phyloP scores from a whole-genome alignment of 2,329 filamentous ascomycete species.

The Paraphaeosphaeria minitans region DNA sequence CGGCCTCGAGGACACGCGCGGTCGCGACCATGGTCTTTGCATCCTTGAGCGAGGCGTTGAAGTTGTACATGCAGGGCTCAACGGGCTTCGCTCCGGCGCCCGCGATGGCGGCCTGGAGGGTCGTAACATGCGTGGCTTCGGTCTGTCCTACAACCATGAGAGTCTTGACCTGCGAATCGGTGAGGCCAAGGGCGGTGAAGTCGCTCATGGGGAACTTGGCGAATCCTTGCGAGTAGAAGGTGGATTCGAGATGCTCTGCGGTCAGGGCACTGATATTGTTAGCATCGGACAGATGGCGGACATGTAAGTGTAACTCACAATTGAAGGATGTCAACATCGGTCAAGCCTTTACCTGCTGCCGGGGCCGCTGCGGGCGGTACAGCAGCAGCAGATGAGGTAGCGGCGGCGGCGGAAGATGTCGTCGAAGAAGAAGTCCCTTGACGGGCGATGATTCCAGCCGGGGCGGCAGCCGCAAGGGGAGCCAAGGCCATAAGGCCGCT shows the following conservation, averaged over 20 bases:
- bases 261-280: slow-evolving; percentile 65
- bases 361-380: slow-evolving; percentile 24
- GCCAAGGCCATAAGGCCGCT: slow-evolving; percentile 44
- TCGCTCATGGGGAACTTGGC: slow-evolving; percentile 67
- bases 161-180: slow-evolving; percentile 60
- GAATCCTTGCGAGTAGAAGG: slow-evolving; percentile 75
- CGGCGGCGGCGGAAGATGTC: slow-evolving; percentile 4
- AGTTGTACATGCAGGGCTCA: slow-evolving; percentile 73
- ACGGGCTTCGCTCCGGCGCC: slow-evolving; percentile 69
- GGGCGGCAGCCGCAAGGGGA: slow-evolving; percentile 40
- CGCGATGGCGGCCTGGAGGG: slow-evolving; percentile 65
- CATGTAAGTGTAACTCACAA: slow-evolving; percentile 49
- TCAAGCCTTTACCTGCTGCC: slow-evolving; percentile 43
- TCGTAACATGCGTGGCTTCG: slow-evolving; percentile 66
- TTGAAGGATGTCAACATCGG: slow-evolving; percentile 59
- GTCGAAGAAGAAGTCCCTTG: slow-evolving; percentile 20
- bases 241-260: slow-evolving; percentile 74
- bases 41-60: slow-evolving; percentile 63
- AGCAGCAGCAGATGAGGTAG: slow-evolving; percentile 18
- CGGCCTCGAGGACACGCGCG: slow-evolving; percentile 71
- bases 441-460: slow-evolving; percentile 32
- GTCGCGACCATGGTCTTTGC: slow-evolving; percentile 71
- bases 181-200: slow-evolving; percentile 68
- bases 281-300: slow-evolving; percentile 28
- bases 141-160: slow-evolving; percentile 66